Base-by-base conservation (phyloP, 2,329 filamentous ascomycete genomes). In the Seiridium unicorne region DNA sequence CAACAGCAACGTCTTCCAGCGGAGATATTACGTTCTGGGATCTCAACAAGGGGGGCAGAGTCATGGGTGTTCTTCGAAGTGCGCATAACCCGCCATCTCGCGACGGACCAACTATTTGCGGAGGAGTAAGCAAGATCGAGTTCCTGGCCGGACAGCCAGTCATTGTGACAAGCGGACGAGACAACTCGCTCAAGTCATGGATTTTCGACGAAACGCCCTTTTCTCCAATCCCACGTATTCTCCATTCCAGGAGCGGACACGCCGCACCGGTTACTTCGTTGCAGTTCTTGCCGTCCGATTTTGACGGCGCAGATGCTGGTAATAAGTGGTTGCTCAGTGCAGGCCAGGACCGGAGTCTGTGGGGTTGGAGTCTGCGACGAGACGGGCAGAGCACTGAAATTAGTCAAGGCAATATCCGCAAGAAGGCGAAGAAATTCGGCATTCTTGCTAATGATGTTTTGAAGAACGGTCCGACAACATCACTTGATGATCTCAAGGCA, bases 21-120 rank as follows among this genome's bases (percentile, higher is more conserved):
- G 94, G 95, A 40, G 95, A 99, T 73, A 85, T 99, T 49, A 96
- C 92, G 0, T 89, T 99, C 64, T 99, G 95, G 95, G 95, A 99
- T 73, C 81, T 99, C 60, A 97, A 97, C 72, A 84, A 90, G 44
- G 93, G 93, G 13, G 93, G 93, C 4, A 88, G 92, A 67, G 88
- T 97, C 59, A 91, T 91, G 77, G 93, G 95, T 53, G 86, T 96
- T 10, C 81, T 99, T 42, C 87, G 93, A 66, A 91, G 92, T 59
- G 95, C 94, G 0, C 95, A 99, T 73, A 92, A 93, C 65, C 89
- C 91, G 5, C 89, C 91, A 4, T 83, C 84, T 1, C 72, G 74
- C 44, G 76, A 81, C 26, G 81, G 82, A 3, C 75, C 76, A 2
- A 73, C 78, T n/a, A 83, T 90, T 18, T 82, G 86, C 11, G 90